These are phyloP conservation scores for Aspergillus asperescens DNA, from an alignment of 495 filamentous ascomycete species.

Conservation along the genomic window DNA sequence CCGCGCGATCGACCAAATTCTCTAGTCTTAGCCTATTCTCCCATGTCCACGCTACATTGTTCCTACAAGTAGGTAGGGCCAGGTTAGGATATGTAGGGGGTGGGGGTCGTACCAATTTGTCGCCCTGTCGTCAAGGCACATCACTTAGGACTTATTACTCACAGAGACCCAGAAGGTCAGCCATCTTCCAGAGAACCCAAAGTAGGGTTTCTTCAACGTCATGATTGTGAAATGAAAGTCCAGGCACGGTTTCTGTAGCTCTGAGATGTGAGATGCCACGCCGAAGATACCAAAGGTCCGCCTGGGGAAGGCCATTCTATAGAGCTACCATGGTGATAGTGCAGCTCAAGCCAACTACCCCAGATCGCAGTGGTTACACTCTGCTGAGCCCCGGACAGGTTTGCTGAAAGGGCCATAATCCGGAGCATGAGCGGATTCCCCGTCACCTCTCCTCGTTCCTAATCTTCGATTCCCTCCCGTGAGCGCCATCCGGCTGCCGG, in stretches of 20 bases:
- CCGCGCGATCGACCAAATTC: too few species aligned
- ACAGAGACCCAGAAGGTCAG: conserved; percentile 57
- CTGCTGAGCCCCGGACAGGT: neutral
- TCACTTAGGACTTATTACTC: conserved; percentile 10
- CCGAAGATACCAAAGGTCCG: neutral
- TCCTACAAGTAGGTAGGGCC: too few species aligned
- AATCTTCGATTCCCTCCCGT: neutral
- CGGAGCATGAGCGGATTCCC: neutral
- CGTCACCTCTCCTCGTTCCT: neutral
- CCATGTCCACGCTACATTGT: too few species aligned
- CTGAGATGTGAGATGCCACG: neutral
- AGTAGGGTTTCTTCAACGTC: conserved; percentile 43
- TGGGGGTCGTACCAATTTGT: too few species aligned
- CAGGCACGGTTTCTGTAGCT: neutral
- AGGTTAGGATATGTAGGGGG: too few species aligned
- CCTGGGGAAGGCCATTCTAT: neutral
- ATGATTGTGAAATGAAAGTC: too few species aligned
- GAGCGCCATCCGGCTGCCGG: neutral
- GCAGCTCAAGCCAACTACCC: neutral
- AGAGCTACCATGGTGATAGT: neutral
- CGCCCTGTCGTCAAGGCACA: too few species aligned
- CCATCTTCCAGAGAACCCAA: conserved; percentile 53
- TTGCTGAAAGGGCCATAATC: neutral
- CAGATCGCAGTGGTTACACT: neutral
- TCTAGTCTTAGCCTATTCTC: too few species aligned